phyloP scores from a whole-genome alignment of 768 basidiomycete genomes.

The Leccinum obscurum region DNA sequence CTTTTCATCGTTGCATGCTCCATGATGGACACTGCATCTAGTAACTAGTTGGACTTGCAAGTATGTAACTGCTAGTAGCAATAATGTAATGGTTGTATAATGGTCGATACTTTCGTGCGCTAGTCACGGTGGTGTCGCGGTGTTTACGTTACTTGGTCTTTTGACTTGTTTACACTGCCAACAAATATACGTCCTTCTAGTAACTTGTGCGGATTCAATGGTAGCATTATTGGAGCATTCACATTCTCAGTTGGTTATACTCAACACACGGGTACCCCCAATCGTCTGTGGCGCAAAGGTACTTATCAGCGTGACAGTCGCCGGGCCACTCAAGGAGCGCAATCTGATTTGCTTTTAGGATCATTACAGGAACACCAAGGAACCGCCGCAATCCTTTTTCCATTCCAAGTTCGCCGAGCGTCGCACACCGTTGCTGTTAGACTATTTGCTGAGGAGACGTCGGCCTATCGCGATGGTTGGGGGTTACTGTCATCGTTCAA shows the following conservation, averaged over 20 bases:
- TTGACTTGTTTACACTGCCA: no score
- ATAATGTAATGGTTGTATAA: no score
- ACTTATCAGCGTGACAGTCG: not conserved
- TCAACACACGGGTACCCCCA: no score
- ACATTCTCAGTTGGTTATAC: no score
- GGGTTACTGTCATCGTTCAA: not conserved
- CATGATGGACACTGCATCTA: conserved; percentile 2
- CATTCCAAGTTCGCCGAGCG: not conserved
- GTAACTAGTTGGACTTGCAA: not conserved
- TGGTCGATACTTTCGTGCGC: no score
- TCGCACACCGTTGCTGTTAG: not conserved
- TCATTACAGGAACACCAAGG: not conserved
- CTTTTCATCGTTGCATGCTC: not conserved
- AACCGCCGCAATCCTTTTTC: not conserved
- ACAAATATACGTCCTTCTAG: no score
- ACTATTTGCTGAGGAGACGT: not conserved
- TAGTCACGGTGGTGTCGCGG: no score
- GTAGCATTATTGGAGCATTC: no score
- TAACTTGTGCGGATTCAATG: no score
- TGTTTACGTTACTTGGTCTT: no score
- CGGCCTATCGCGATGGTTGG: not conserved
- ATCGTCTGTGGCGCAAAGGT: not conserved
- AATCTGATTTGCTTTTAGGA: not conserved
- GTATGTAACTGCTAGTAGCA: no score
- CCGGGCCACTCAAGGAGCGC: not conserved